Evolutionary conservation across 192 early-diverging fungal genomes (phyloP).

Genomic region (Coemansia sp.): DNA sequence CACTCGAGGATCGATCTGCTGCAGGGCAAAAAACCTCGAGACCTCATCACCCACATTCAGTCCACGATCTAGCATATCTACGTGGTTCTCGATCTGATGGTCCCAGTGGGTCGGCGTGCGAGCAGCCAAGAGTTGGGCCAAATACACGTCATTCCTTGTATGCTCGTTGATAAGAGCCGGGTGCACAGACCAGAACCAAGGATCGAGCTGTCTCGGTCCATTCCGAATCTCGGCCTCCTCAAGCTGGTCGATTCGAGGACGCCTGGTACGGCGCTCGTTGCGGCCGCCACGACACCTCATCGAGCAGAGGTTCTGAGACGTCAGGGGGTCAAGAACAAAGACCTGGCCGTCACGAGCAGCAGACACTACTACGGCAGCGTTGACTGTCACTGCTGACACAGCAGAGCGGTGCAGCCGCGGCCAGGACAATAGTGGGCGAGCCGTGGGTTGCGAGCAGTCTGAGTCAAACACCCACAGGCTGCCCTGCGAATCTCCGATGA

Average conservation of each 20-base stretch:
- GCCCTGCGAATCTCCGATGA: slow-evolving; percentile 37
- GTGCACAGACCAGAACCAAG: slow-evolving; percentile 41
- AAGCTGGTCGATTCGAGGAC: neutral
- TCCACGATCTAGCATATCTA: slow-evolving; percentile 25
- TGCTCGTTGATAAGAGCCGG: slow-evolving; percentile 18
- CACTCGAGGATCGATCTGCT: slow-evolving; percentile 13
- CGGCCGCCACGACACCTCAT: slow-evolving; percentile 31
- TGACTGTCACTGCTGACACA: slow-evolving; percentile 25
- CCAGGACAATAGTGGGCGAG: slow-evolving; percentile 21
- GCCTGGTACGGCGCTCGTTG: neutral
- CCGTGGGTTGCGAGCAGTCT: neutral
- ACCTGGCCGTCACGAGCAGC: slow-evolving; percentile 43
- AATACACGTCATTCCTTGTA: slow-evolving; percentile 9
- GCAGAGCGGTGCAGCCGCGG: slow-evolving; percentile 31
- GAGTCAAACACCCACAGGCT: slow-evolving; percentile 34
- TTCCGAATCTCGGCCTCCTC: neutral
- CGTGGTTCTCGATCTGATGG: slow-evolving; percentile 6
- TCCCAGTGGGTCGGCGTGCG: slow-evolving; percentile 29
- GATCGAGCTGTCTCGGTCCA: slow-evolving; percentile 15
- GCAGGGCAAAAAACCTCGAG: slow-evolving; percentile 14
- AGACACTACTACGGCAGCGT: slow-evolving; percentile 27
- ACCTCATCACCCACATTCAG: slow-evolving; percentile 18
- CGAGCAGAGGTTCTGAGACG: slow-evolving; percentile 12
- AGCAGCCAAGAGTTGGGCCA: slow-evolving; percentile 23
- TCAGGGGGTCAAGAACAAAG: slow-evolving; percentile 26